These are phyloP conservation scores for Gyrodon lividus DNA, from an alignment of 768 basidiomycete species.

Conservation along the genomic window DNA sequence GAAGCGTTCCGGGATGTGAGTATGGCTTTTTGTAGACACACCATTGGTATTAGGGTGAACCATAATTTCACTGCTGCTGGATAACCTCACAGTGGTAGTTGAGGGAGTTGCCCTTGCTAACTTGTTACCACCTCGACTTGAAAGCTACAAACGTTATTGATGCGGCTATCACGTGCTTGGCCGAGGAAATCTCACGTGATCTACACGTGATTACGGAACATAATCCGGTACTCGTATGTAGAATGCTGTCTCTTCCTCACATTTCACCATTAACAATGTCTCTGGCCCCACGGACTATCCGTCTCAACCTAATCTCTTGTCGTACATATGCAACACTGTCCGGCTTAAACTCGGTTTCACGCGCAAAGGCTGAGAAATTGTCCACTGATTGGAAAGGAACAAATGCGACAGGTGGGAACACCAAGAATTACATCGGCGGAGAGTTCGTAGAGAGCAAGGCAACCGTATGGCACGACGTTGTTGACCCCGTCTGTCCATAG, in stretches of 20 bases:
- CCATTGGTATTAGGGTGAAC: conserved; percentile 19
- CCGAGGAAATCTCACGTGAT: conserved; percentile 13
- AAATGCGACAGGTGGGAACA: conserved; percentile 76
- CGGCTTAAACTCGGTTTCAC: conserved; percentile 54
- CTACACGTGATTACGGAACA: neutral
- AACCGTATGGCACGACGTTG: conserved; percentile 78
- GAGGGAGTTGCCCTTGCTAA: neutral
- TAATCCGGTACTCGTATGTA: neutral
- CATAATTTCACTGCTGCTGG: conserved; percentile 17
- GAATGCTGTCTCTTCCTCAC: neutral
- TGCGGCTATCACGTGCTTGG: neutral
- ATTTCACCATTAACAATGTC: conserved; percentile 21
- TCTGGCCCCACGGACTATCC: conserved; percentile 13
- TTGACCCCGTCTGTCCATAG: conserved; percentile 72
- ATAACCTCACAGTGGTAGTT: neutral
- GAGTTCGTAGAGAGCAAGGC: conserved; percentile 84
- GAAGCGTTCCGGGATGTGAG: conserved; percentile 12
- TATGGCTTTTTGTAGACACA: neutral
- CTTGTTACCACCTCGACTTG: too few relatives aligned
- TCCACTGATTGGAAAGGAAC: conserved; percentile 86
- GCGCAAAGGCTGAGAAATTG: conserved; percentile 64
- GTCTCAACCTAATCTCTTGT: conserved; percentile 15
- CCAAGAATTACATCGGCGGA: conserved; percentile 91
- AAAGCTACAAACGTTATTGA: neutral
- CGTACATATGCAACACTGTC: conserved; percentile 47